Evolutionary conservation across 441 rosid genomes (phyloP).

Genomic region (Populus hybrid): DNA sequence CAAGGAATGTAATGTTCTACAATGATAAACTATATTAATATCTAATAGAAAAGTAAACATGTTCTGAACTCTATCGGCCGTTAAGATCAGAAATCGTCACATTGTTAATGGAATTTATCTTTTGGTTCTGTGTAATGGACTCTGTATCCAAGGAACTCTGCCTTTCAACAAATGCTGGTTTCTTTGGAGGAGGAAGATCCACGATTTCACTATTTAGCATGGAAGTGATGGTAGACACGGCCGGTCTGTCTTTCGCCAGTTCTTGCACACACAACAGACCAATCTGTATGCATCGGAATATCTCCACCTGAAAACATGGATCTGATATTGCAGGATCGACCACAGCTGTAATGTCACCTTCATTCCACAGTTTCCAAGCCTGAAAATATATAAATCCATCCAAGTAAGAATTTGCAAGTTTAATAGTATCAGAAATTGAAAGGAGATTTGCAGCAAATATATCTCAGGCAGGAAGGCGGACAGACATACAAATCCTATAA

Average conservation of each 20-base stretch:
- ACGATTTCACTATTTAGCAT: constrained; percentile 37
- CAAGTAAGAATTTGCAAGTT: no score
- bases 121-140: neutral
- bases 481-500: no score
- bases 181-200: constrained; percentile 38
- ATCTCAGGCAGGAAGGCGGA: no score
- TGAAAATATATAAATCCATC: no score
- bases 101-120: constrained; percentile 12
- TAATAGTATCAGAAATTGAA: no score
- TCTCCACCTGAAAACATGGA: constrained; percentile 19
- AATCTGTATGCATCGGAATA: constrained; percentile 44
- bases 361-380: no score
- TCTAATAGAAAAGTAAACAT: no score
- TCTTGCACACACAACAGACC: constrained; percentile 64
- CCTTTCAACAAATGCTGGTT: constrained; percentile 17
- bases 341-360: constrained; percentile 27
- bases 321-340: constrained; percentile 27
- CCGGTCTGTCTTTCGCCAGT: constrained; percentile 7
- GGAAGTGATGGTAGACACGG: no score
- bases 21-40: no score
- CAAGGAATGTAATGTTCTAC: no score
- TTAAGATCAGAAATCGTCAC: constrained; percentile 18
- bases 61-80: constrained; percentile 14
- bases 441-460: no score
- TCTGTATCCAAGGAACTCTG: neutral